Conservation (phyloP, 2,329 filamentous ascomycete genomes). For the Fusarium coicis region DNA sequence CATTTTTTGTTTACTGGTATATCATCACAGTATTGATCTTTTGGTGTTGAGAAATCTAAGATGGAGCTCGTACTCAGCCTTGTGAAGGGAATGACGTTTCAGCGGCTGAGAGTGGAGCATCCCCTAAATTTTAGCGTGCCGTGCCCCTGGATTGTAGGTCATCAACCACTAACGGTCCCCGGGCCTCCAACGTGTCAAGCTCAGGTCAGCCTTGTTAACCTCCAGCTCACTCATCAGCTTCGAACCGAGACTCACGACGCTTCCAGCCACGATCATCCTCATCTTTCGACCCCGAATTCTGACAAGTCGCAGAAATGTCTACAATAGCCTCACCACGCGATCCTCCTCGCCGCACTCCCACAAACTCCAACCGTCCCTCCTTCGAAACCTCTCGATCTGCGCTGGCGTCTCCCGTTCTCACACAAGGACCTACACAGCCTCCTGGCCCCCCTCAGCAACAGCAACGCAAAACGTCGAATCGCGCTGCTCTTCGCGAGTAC, state of each 20-base stretch:
- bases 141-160: constrained; percentile 21
- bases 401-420: constrained; percentile 61
- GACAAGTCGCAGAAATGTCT: constrained; percentile 60
- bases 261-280: not conserved
- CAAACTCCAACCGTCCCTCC: constrained; percentile 80
- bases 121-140: constrained; percentile 35
- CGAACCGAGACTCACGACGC: not conserved
- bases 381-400: constrained; percentile 73
- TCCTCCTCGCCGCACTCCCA: constrained; percentile 68
- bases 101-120: constrained; percentile 35
- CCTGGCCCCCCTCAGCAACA: constrained; percentile 16
- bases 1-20: constrained; percentile 40
- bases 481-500: constrained; percentile 90
- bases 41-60: constrained; percentile 20
- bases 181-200: constrained; percentile 39
- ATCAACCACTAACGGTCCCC: constrained; percentile 30
- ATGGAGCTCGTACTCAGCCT: constrained; percentile 26
- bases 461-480: constrained; percentile 69
- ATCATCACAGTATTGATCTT: not conserved
- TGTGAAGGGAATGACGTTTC: constrained; percentile 38
- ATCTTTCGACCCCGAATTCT: not conserved
- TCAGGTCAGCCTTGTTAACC: constrained; percentile 28
- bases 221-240: constrained; percentile 9
- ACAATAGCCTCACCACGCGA: constrained; percentile 73
- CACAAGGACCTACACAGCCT: constrained; percentile 34